These are phyloP conservation scores for Globisporangium viniferum DNA, from an alignment of 352 stramenopile species.

Conservation along the genomic window DNA sequence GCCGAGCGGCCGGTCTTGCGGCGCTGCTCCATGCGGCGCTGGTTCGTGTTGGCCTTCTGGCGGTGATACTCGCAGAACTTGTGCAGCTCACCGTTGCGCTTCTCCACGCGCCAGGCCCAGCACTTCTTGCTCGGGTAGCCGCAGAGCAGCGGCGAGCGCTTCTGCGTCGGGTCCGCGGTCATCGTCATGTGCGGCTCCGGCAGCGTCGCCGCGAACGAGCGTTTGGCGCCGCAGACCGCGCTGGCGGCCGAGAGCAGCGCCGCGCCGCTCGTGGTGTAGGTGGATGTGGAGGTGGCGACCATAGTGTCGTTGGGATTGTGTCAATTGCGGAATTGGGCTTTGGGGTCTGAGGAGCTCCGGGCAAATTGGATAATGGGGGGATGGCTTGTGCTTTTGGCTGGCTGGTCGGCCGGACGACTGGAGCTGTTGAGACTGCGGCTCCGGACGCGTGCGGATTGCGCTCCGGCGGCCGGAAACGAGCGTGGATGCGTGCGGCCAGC, in stretches of 20 bases:
- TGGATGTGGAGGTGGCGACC: not conserved
- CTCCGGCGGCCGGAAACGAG: not conserved
- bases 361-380: constrained; percentile 8
- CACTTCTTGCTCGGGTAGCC: constrained; percentile 85
- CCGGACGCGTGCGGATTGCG: constrained; percentile 2
- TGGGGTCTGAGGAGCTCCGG: not conserved
- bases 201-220: constrained; percentile 14
- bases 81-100: constrained; percentile 81
- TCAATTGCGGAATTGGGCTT: not conserved
- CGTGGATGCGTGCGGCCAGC: not conserved
- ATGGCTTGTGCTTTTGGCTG: not conserved
- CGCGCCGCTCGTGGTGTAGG: not conserved
- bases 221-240: constrained; percentile 15
- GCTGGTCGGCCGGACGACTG: not conserved
- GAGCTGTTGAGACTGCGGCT: not conserved
- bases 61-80: constrained; percentile 87
- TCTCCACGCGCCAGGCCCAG: constrained; percentile 74
- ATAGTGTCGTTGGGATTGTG: not conserved
- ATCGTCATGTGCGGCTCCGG: not conserved
- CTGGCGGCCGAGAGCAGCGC: constrained; percentile 11
- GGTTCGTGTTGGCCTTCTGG: constrained; percentile 82
- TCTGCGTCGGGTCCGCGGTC: constrained; percentile 23
- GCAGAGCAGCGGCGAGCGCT: constrained; percentile 55
- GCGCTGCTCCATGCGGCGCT: constrained; percentile 80
- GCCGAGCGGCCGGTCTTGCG: constrained; percentile 52